Conservation (phyloP, 2,329 filamentous ascomycete genomes). For the Didymella exigua region DNA sequence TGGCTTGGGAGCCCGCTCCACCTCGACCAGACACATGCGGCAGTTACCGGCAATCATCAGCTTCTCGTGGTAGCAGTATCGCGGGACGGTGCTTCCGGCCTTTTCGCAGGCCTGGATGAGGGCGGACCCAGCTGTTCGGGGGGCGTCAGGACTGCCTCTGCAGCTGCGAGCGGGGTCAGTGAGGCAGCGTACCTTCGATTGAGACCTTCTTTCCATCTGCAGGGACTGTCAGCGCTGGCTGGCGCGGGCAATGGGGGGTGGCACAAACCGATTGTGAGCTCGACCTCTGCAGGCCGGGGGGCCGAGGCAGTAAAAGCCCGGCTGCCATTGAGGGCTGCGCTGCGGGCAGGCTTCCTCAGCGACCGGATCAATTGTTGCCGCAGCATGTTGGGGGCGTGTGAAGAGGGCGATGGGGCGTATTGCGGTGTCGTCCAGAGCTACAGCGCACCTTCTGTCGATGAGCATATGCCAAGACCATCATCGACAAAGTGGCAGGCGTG, state of each 20-base stretch:
- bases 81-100: slow-evolving; percentile 86
- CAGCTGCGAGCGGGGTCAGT: slow-evolving; percentile 15
- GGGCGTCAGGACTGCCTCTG: slow-evolving; percentile 35
- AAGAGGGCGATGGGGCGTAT: slow-evolving; percentile 36
- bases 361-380: slow-evolving; percentile 69
- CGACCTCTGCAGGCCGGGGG: slow-evolving; percentile 85
- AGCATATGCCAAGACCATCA: slow-evolving; percentile 11
- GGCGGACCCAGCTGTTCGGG: slow-evolving; percentile 80
- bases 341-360: slow-evolving; percentile 62
- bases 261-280: slow-evolving; percentile 87
- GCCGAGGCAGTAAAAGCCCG: slow-evolving; percentile 82
- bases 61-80: slow-evolving; percentile 99
- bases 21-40: slow-evolving; percentile 99
- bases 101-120: slow-evolving; percentile 99
- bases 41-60: slow-evolving; percentile 99
- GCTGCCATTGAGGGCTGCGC: slow-evolving; percentile 62
- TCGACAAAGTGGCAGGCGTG: slow-evolving; percentile 26
- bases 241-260: slow-evolving; percentile 28
- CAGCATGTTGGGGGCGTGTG: slow-evolving; percentile 58
- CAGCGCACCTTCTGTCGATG: background rate
- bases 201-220: slow-evolving; percentile 97
- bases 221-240: slow-evolving; percentile 44
- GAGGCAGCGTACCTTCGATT: slow-evolving; percentile 76
- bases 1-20: slow-evolving; percentile 93
- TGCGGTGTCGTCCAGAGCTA: slow-evolving; percentile 30